phyloP scores from a whole-genome alignment of 2,329 filamentous ascomycete species.

The Dothidotthia symphoricarpi region DNA sequence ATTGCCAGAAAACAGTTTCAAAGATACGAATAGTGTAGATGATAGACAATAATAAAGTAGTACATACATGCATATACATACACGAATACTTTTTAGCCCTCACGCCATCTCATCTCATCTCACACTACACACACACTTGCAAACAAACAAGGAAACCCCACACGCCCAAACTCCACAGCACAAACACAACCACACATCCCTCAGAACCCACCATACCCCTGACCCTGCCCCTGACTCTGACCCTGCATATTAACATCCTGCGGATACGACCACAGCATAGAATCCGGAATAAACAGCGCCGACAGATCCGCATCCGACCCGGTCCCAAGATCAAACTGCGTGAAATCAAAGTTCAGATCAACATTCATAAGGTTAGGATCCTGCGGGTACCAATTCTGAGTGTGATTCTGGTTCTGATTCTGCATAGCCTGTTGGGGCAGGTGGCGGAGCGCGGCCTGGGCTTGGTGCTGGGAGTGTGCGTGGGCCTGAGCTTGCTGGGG shows the following conservation, averaged over 20 bases:
- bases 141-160: too few species aligned
- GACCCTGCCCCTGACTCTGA: conserved; percentile 6
- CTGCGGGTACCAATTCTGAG: conserved; percentile 29
- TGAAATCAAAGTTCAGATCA: conserved; percentile 40
- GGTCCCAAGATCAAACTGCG: conserved; percentile 37
- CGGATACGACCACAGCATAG: conserved; percentile 33
- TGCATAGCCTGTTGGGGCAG: conserved; percentile 19
- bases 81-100: too few species aligned
- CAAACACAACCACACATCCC: too few species aligned
- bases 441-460: conserved; percentile 24
- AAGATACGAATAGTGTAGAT: too few species aligned
- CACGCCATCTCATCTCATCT: too few species aligned
- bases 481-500: conserved; percentile 8
- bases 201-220: too few species aligned
- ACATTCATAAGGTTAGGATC: conserved; percentile 12
- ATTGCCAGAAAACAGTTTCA: too few species aligned
- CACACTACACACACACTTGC: too few species aligned
- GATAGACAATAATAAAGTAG: too few species aligned
- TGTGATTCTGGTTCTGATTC: too few species aligned
- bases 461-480: conserved; percentile 20
- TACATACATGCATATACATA: too few species aligned
- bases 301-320: conserved; percentile 39
- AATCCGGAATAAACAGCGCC: conserved; percentile 39
- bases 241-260: conserved; percentile 14
- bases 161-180: too few species aligned